These are phyloP conservation scores for Penicillium mononematosum DNA, from an alignment of 495 filamentous ascomycete species.

Conservation along the genomic window DNA sequence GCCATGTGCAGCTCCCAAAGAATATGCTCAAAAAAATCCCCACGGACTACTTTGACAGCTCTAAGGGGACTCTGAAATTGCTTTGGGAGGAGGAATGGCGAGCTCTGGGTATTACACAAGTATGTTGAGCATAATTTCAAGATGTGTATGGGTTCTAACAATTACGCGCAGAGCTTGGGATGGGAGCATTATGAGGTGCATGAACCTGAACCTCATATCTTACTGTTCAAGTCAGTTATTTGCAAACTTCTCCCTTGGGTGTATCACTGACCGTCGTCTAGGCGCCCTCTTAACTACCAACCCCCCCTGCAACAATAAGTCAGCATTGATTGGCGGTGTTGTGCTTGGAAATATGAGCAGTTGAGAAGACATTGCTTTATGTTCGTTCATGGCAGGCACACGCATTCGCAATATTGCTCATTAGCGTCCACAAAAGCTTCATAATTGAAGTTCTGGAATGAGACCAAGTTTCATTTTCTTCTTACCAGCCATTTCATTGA, in stretches of 20 bases:
- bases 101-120: constrained; percentile 93
- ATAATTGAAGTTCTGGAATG: constrained; percentile 34
- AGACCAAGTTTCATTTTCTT: constrained; percentile 34
- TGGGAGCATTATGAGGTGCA: constrained; percentile 99
- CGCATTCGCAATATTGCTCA: constrained; percentile 23
- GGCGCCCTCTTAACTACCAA: constrained; percentile 84
- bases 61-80: constrained; percentile 90
- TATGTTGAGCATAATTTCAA: constrained; percentile 33
- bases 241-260: background rate
- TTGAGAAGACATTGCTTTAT: constrained; percentile 9
- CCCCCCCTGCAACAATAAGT: constrained; percentile 55
- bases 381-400: constrained; percentile 23
- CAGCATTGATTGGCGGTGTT: constrained; percentile 15
- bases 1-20: constrained; percentile 95
- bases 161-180: constrained; percentile 70
- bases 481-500: constrained; percentile 13
- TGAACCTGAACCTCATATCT: constrained; percentile 95
- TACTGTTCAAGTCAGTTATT: constrained; percentile 88
- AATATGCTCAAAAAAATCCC: constrained; percentile 97
- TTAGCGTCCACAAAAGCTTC: constrained; percentile 31
- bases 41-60: constrained; percentile 87
- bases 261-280: constrained; percentile 33
- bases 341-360: constrained; percentile 10
- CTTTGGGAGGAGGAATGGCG: constrained; percentile 99
- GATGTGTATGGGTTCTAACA: constrained; percentile 21